Evolutionary conservation across 2,329 filamentous ascomycete genomes (phyloP), one percentile per base, ranked within the genome.

Genomic region (Bertia moriformis): DNA sequence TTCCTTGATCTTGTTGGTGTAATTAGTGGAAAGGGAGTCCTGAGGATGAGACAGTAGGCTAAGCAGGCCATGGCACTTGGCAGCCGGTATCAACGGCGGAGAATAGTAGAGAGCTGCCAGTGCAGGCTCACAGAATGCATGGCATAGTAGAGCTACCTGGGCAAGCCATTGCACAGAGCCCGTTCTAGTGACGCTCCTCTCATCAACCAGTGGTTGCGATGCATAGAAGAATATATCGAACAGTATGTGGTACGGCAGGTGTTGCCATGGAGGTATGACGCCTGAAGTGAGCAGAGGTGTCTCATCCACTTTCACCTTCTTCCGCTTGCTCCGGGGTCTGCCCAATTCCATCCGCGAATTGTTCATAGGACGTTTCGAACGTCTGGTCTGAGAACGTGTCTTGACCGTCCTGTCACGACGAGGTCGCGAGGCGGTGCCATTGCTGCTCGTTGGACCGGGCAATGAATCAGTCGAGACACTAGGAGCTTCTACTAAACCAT

Each of bases 161-260:
- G 64, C 49, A 7, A 75, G 60, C 67, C 68, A 73, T 40, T 62
- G 45, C 15, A 67, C 58, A 1, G 57, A 35, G 7, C 15, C 17
- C 12, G 12, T 12, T 29, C 24, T 29, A 29, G 24, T 10, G 10
- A n/a, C 24, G 10, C 10, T 29, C n/a, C 24, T 29, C 24, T 29
- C 24, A 29, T 29, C 10, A 10, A 29, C n/a, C 24, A 55, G 2
- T 54, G 15, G 2, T 49, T 56, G 22, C 52, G 51, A 24, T 41
- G 48, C 47, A 43, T 64, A 52, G 4, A 67, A 65, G 48, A 75
- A 72, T 35, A 74, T 65, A 39, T 67, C 62, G n/a, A 69, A 55
- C 3, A 73, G 60, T 4, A 73, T 56, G 39, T 72, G 63, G 43
- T 73, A 74, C 3, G 70, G 69, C 7, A 75, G 53, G 4, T 52